Percentiles rank a stretch among this genome's conserved stretches.
Conservation (phyloP, 352 stramenopile species). For the Globisporangium megalacanthum region DNA sequence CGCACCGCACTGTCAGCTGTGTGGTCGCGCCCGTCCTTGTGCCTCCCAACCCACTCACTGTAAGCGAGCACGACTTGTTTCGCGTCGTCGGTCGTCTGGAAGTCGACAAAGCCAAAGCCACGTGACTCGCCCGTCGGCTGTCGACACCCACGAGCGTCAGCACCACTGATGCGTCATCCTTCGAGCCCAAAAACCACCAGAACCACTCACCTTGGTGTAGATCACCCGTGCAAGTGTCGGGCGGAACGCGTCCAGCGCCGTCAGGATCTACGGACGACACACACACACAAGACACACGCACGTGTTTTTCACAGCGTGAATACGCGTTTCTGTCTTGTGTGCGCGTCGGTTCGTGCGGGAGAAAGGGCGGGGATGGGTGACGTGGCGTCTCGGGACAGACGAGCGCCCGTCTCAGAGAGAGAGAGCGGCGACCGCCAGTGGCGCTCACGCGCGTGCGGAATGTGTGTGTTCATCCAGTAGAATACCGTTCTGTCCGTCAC, state of each 20-base stretch:
- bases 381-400: too few relatives aligned
- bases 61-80: slow-evolving; percentile 50
- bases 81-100: slow-evolving; percentile 49
- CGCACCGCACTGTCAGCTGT: neutral
- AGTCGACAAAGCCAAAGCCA: slow-evolving; percentile 80
- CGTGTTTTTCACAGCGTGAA: slow-evolving; percentile 13
- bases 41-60: slow-evolving; percentile 20
- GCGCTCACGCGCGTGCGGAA: too few relatives aligned
- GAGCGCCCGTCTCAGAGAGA: slow-evolving; percentile 1
- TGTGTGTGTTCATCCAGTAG: neutral
- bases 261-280: slow-evolving; percentile 47
- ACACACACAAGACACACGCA: slow-evolving; percentile 2
- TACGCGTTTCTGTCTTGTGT: slow-evolving; percentile 1
- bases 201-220: slow-evolving; percentile 58
- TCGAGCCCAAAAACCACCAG: too few relatives aligned
- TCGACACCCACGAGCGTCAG: neutral
- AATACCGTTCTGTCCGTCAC: slow-evolving; percentile 69
- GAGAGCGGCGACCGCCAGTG: too few relatives aligned
- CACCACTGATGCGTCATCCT: neutral
- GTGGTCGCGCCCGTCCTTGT: neutral
- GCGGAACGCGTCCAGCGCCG: slow-evolving; percentile 39
- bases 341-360: neutral
- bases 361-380: neutral
- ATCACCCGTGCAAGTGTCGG: slow-evolving; percentile 49
- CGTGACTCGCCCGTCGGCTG: slow-evolving; percentile 56